Conservation (phyloP, 495 filamentous ascomycete species). For the Parachaetomium inaequale region DNA sequence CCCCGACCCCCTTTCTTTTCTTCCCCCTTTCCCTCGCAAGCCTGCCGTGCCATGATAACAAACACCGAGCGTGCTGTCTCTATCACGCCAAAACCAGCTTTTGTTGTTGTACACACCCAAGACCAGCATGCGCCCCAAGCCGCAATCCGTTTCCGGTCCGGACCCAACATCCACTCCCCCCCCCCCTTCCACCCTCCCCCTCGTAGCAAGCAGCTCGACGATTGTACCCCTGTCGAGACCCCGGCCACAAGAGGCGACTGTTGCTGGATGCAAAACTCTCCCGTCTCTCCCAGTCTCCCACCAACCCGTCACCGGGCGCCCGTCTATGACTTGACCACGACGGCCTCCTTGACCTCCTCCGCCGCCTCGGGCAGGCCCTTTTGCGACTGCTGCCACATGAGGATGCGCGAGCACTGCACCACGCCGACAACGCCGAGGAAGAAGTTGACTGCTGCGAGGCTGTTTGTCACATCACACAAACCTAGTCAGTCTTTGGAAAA, state of each 20-base stretch:
- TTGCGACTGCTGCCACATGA: conserved; percentile 58
- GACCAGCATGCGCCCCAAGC: not conserved
- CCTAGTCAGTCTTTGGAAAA: conserved; percentile 6
- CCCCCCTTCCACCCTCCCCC: not conserved
- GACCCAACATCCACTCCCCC: not conserved
- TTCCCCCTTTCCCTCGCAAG: not conserved
- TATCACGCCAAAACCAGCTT: not conserved
- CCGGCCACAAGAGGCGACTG: too few relatives aligned
- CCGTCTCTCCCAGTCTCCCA: not conserved
- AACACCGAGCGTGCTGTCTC: not conserved
- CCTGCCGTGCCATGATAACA: not conserved
- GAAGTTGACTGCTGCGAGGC: conserved; percentile 95
- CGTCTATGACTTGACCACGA: conserved; percentile 18
- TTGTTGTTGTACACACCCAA: conserved; percentile 7
- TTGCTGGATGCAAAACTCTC: not conserved
- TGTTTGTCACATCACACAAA: conserved; percentile 32
- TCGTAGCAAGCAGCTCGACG: not conserved
- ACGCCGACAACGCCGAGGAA: conserved; percentile 86
- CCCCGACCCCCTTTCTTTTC: not conserved
- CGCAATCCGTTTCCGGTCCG: not conserved
- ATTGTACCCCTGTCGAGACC: not conserved
- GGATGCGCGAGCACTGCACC: conserved; percentile 75
- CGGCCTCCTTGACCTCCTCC: conserved; percentile 35
- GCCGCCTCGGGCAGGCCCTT: conserved; percentile 50
- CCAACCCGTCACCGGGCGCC: not conserved